These are phyloP conservation scores for Trichoderma arundinaceum DNA, from an alignment of 2,329 filamentous ascomycete genomes.

Conservation along the genomic window DNA sequence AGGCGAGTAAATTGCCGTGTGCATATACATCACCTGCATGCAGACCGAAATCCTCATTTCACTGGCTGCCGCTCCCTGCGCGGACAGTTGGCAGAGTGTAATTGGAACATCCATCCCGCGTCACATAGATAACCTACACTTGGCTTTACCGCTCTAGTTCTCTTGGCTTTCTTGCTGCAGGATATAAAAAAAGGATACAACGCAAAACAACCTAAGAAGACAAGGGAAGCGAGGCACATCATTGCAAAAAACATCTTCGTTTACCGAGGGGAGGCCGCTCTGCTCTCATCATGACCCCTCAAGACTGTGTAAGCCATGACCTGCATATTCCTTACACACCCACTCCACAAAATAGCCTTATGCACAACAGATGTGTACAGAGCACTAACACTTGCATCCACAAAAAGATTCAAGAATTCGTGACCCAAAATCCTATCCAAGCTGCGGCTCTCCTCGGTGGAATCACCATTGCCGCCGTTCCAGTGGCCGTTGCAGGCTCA, in stretches of 20 bases:
- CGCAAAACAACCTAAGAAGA: neutral
- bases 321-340: neutral
- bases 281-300: conserved; percentile 11
- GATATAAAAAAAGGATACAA: neutral
- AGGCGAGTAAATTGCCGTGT: conserved; percentile 8
- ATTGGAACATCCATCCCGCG: conserved; percentile 22
- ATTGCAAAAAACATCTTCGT: neutral
- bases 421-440: conserved; percentile 13
- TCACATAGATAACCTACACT: neutral
- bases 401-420: conserved; percentile 6
- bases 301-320: conserved; percentile 14
- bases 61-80: conserved; percentile 24
- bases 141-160: neutral
- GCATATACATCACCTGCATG: conserved; percentile 25
- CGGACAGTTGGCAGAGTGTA: conserved; percentile 23
- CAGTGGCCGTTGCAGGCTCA: neutral
- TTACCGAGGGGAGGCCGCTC: neutral
- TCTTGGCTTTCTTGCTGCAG: neutral
- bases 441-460: neutral
- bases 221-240: neutral
- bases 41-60: conserved; percentile 17
- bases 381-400: neutral
- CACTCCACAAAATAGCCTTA: conserved; percentile 8
- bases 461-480: neutral
- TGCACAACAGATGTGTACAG: conserved; percentile 1